Percentiles rank a stretch among this genome's conserved stretches.
These are phyloP conservation scores for Aplosporella prunicola DNA, from an alignment of 2,329 filamentous ascomycete genomes.

Conservation along the genomic window DNA sequence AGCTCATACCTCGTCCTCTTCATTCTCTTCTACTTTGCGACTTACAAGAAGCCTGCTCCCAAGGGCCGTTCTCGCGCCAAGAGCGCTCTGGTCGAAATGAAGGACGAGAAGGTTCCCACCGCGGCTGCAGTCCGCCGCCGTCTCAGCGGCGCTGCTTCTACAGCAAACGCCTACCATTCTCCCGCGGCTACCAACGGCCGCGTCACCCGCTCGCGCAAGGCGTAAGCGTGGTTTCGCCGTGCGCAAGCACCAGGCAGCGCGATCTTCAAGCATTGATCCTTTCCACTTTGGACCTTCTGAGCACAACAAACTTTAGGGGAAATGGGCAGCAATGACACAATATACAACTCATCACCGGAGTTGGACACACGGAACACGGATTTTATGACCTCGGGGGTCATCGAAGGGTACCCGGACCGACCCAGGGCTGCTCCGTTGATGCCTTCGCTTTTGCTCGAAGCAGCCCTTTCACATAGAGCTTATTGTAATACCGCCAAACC, in stretches of 20 bases:
- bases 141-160: slow-evolving; percentile 36
- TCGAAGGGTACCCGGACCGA: not conserved
- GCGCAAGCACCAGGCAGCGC: slow-evolving; percentile 8
- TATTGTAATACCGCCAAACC: slow-evolving; percentile 7
- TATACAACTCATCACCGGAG: too few relatives aligned
- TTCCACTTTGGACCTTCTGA: slow-evolving; percentile 6
- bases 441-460: not conserved
- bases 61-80: slow-evolving; percentile 68
- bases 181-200: slow-evolving; percentile 43
- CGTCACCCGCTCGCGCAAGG: slow-evolving; percentile 61
- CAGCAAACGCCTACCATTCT: slow-evolving; percentile 26
- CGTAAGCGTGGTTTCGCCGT: slow-evolving; percentile 40
- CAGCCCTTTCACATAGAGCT: slow-evolving; percentile 4
- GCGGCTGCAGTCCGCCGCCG: slow-evolving; percentile 43
- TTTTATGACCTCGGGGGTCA: slow-evolving; percentile 2
- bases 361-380: slow-evolving; percentile 4
- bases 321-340: slow-evolving; percentile 7
- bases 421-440: not conserved
- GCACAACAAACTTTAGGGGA: slow-evolving; percentile 6
- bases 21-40: slow-evolving; percentile 97
- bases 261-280: slow-evolving; percentile 5
- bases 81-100: slow-evolving; percentile 78
- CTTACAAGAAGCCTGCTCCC: slow-evolving; percentile 77
- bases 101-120: slow-evolving; percentile 56
- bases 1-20: slow-evolving; percentile 95